Conservation (phyloP, 331 rosid species). For the Ulmus americana region DNA sequence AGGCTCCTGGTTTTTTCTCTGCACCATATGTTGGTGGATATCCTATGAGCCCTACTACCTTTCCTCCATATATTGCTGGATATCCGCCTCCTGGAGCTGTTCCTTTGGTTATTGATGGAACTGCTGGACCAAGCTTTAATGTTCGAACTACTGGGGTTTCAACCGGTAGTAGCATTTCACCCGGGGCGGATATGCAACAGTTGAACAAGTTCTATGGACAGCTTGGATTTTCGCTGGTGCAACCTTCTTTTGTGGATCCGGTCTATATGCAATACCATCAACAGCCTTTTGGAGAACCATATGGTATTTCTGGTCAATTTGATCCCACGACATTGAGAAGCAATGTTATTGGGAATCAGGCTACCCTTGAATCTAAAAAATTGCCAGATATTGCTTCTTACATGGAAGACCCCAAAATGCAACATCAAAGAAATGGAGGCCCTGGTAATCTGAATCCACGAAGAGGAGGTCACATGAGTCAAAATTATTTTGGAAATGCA, state of each 20-base stretch:
- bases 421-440: conserved; percentile 34
- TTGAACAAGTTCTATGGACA: conserved; percentile 63
- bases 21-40: conserved; percentile 61
- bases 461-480: conserved; percentile 26
- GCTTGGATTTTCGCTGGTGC: conserved; percentile 42
- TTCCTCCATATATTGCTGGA: conserved; percentile 63
- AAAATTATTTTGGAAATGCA: conserved; percentile 39
- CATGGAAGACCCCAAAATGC: conserved; percentile 49
- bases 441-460: conserved; percentile 20
- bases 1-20: conserved; percentile 42
- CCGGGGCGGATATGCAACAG: conserved; percentile 54
- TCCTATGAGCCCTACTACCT: conserved; percentile 45
- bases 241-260: conserved; percentile 62
- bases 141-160: conserved; percentile 50
- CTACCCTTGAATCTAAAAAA: conserved; percentile 27
- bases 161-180: conserved; percentile 44
- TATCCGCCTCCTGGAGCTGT: conserved; percentile 60
- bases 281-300: conserved; percentile 51
- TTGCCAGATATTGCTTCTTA: conserved; percentile 36
- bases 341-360: conserved; percentile 39
- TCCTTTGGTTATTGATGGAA: conserved; percentile 52
- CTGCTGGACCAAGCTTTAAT: conserved; percentile 52
- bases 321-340: conserved; percentile 43
- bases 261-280: conserved; percentile 56
- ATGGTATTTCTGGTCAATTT: conserved; percentile 44